phyloP scores from a whole-genome alignment of 495 filamentous ascomycete genomes.

The Hypoxylon perforatum region DNA sequence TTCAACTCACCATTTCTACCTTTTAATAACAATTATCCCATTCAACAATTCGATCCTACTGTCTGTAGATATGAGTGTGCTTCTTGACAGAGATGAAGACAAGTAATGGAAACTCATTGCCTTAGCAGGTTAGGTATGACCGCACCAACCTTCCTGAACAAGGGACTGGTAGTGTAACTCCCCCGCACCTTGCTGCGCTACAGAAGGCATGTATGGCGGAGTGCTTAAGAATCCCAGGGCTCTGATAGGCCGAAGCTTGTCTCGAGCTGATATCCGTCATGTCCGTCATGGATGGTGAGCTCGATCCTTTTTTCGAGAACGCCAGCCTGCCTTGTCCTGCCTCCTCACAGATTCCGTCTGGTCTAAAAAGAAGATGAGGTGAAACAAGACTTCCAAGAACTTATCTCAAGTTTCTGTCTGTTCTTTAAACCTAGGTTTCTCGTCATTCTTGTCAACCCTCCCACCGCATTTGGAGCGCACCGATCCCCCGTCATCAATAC shows the following conservation, averaged over 20 bases:
- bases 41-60: not conserved
- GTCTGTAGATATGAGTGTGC: not conserved
- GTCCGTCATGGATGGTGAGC: conserved; percentile 43
- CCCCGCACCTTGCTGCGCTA: conserved; percentile 27
- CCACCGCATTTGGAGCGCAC: not conserved
- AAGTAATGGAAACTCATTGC: not conserved
- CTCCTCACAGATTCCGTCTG: not conserved
- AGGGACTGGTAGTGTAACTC: conserved; percentile 18
- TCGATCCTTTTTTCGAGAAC: conserved; percentile 30
- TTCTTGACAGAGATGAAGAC: not conserved
- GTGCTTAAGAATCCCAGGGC: conserved; percentile 36
- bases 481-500: conserved; percentile 3
- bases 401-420: conserved; percentile 11
- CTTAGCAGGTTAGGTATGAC: not conserved
- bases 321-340: conserved; percentile 18
- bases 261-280: conserved; percentile 33
- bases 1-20: not conserved
- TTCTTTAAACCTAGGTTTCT: not conserved
- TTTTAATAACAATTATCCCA: not conserved
- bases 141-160: conserved; percentile 12
- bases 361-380: conserved; percentile 21
- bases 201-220: conserved; percentile 7
- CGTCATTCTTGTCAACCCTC: not conserved
- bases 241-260: conserved; percentile 40
- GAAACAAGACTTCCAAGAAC: conserved; percentile 22